phyloP scores from a whole-genome alignment of 352 stramenopile species.

The Globisporangium acanthophoron region DNA sequence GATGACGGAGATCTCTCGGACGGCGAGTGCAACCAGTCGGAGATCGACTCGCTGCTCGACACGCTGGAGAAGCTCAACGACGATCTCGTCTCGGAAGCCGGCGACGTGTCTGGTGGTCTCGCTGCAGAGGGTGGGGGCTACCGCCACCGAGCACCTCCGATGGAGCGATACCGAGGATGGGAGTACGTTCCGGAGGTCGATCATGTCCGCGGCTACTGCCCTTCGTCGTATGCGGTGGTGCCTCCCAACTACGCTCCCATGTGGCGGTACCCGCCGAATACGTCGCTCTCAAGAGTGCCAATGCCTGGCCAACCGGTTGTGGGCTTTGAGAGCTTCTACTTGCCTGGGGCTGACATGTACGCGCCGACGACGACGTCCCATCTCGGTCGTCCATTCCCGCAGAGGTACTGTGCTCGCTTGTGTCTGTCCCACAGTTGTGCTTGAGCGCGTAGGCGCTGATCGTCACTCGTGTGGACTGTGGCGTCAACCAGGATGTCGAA shows the following conservation, averaged over 20 bases:
- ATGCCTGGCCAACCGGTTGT: neutral
- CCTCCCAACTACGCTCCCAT: neutral
- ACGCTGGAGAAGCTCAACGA: constrained; percentile 19
- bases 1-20: constrained; percentile 3
- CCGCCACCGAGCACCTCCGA: neutral
- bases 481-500: constrained; percentile 5
- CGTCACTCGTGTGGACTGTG: too few relatives aligned
- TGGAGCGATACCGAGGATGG: constrained; percentile 8
- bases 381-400: constrained; percentile 6
- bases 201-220: constrained; percentile 1
- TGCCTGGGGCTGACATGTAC: neutral
- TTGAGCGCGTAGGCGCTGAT: neutral
- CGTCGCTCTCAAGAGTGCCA: neutral
- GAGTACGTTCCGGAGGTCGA: constrained; percentile 4
- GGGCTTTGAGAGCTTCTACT: neutral
- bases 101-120: constrained; percentile 15
- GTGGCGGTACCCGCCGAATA: constrained; percentile 7
- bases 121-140: neutral
- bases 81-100: constrained; percentile 19
- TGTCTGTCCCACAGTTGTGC: neutral
- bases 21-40: constrained; percentile 12
- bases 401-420: neutral
- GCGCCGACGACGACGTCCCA: neutral
- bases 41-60: constrained; percentile 13
- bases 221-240: constrained; percentile 2